Evolutionary conservation across 345 rosid genomes (phyloP).

Genomic region (Pelargonium nanum): DNA sequence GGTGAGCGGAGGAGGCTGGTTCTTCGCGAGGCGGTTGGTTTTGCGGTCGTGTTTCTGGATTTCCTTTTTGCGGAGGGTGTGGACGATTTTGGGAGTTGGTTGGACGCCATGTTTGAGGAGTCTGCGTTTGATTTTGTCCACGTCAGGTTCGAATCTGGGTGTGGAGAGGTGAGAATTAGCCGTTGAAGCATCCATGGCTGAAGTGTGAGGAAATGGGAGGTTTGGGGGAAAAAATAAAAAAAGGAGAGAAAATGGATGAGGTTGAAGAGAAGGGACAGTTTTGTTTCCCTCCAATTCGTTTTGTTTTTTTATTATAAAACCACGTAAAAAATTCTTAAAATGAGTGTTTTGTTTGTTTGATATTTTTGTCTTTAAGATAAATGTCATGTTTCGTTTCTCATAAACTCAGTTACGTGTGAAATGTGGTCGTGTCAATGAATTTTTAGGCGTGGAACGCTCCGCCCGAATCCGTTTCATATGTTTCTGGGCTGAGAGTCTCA

Average conservation of each 20-base stretch:
- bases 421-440: too few relatives aligned
- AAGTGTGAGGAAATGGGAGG: not conserved
- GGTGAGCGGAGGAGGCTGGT: constrained; percentile 28
- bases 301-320: too few relatives aligned
- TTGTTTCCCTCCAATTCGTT: not conserved
- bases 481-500: too few relatives aligned
- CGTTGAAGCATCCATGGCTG: constrained; percentile 45
- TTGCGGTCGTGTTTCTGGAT: constrained; percentile 72
- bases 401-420: too few relatives aligned
- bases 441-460: too few relatives aligned
- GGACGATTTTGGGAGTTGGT: constrained; percentile 68
- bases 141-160: constrained; percentile 44
- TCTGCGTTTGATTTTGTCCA: constrained; percentile 43
- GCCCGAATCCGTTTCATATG: too few relatives aligned
- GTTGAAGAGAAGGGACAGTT: not conserved
- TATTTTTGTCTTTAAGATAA: too few relatives aligned
- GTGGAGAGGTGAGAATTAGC: constrained; percentile 18
- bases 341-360: too few relatives aligned
- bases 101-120: constrained; percentile 46
- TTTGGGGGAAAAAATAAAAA: not conserved
- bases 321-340: too few relatives aligned
- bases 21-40: constrained; percentile 25
- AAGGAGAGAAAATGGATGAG: not conserved
- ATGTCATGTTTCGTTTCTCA: too few relatives aligned
- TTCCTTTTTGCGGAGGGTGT: constrained; percentile 61